Evolutionary conservation across 2,329 filamentous ascomycete genomes (phyloP), one percentile per base, ranked within the genome.

Genomic region (Aspergillus vadensis): DNA sequence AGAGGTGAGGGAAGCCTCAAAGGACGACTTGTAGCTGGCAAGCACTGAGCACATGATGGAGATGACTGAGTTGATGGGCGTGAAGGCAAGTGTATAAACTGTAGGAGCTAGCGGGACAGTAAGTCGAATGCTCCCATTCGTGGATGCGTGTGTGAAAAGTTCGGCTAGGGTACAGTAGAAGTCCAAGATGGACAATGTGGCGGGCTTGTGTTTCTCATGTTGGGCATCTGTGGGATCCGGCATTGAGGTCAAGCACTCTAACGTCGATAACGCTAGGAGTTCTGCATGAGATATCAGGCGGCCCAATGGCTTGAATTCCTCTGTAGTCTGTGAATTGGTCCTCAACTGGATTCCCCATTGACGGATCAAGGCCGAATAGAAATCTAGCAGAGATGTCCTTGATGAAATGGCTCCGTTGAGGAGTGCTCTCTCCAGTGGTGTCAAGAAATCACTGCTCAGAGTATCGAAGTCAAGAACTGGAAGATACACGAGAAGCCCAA

Each of bases 81-180:
- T 84, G 73, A 95, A 92, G 64, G 88, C 81, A 41, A 95, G 80
- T 9, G 83, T 83, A 76, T 95, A 95, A 21, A 93, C 81, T 9
- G 91, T 82, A 3, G 84, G 79, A 1, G 87, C 81, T 0, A 88
- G 82, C 0, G 91, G 91, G 19, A 92, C 83, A 58, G 86, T 83
- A 64, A 94, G 86, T 23, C 86, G 85, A 43, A 91, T 81, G 61
- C 81, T 80, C 9, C 78, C 76, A 52, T 85, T 82, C 9, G 86
- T 74, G 1, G 74, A 67, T 47, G 77, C 77, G 47, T 87, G 78
- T 2, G 83, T 82, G 59, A 87, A 82, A 21, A 90, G 75, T 19
- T 80, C 77, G 4, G 86, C 83, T 5, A 86, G 81, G 56, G 84
- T 79, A 73, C 90, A 91, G 75, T 94, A 92, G 70, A 88, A 86